Evolutionary conservation across 2,329 filamentous ascomycete genomes (phyloP).

Genomic region (Talaromyces pinophilus): DNA sequence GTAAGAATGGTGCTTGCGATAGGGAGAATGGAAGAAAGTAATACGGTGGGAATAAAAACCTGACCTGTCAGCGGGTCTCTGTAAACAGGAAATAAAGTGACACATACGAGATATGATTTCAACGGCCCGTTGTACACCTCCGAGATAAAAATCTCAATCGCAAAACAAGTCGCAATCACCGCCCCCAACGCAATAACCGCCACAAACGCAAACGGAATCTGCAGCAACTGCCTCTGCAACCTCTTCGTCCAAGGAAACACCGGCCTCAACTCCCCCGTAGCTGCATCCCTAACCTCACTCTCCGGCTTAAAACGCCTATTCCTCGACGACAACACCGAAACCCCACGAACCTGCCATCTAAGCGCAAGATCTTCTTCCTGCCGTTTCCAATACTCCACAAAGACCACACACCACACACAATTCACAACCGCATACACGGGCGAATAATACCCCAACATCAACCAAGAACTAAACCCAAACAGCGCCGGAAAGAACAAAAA

Average conservation of each 20-base stretch:
- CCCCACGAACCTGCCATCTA: slow-evolving; percentile 85
- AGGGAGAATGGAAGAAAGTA: slow-evolving; percentile 79
- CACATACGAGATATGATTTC: slow-evolving; percentile 75
- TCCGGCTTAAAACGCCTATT: slow-evolving; percentile 80
- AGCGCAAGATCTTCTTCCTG: slow-evolving; percentile 86
- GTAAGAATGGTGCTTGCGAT: slow-evolving; percentile 81
- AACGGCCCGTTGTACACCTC: slow-evolving; percentile 91
- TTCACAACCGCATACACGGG: slow-evolving; percentile 77
- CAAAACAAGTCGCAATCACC: slow-evolving; percentile 88
- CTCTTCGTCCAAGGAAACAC: slow-evolving; percentile 77
- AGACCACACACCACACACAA: slow-evolving; percentile 81
- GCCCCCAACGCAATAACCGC: slow-evolving; percentile 73
- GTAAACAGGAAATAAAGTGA: slow-evolving; percentile 14
- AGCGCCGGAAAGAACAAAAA: slow-evolving; percentile 81
- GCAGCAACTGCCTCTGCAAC: slow-evolving; percentile 77
- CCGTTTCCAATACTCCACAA: slow-evolving; percentile 96
- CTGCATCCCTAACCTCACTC: slow-evolving; percentile 71
- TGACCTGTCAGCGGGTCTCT: slow-evolving; percentile 36
- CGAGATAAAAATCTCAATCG: slow-evolving; percentile 94
- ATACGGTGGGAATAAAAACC: slow-evolving; percentile 85
- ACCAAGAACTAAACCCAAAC: slow-evolving; percentile 77
- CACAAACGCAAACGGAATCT: slow-evolving; percentile 82
- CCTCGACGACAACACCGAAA: slow-evolving; percentile 77
- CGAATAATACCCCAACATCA: slow-evolving; percentile 81
- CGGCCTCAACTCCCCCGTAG: slow-evolving; percentile 77